Evolutionary conservation across 371 early-diverging fungal genomes (phyloP).

Genomic region (Gilbertella persicaria): DNA sequence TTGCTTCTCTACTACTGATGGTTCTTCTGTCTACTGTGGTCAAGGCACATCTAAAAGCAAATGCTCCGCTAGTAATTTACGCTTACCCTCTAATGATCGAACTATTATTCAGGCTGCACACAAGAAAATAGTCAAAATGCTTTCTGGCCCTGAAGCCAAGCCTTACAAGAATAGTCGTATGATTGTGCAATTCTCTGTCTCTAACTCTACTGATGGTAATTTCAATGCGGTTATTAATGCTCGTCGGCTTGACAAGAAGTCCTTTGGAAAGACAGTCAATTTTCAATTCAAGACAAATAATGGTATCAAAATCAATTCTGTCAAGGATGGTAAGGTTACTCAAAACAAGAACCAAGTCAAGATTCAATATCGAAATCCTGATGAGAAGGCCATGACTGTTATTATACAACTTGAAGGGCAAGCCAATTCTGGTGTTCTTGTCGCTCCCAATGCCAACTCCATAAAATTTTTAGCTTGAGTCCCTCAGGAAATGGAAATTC

Average conservation of each 20-base stretch:
- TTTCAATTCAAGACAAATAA: constrained; percentile 30
- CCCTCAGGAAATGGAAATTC: too few species aligned
- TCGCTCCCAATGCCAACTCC: constrained; percentile 19
- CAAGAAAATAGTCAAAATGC: constrained; percentile 8
- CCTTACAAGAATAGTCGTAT: constrained; percentile 27
- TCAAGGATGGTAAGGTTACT: constrained; percentile 23
- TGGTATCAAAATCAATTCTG: constrained; percentile 20
- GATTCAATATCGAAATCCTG: constrained; percentile 20
- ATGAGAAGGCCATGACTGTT: constrained; percentile 26
- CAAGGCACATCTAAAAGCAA: constrained; percentile 8
- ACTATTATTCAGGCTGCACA: neutral
- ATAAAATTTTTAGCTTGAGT: constrained; percentile 9
- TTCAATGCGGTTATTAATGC: constrained; percentile 36
- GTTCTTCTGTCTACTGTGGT: constrained; percentile 39
- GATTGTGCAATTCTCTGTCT: constrained; percentile 29
- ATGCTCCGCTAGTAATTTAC: too few species aligned
- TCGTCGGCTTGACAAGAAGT: constrained; percentile 21
- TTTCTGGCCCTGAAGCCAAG: constrained; percentile 16
- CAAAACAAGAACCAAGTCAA: constrained; percentile 29
- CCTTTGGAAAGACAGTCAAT: constrained; percentile 20
- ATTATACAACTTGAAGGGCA: constrained; percentile 28
- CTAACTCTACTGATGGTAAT: neutral
- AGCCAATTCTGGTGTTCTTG: constrained; percentile 22
- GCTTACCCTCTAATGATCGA: neutral
- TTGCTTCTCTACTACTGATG: constrained; percentile 37